These are phyloP conservation scores for Macrolepiota albuminosa DNA, from an alignment of 768 basidiomycete species.

Conservation along the genomic window DNA sequence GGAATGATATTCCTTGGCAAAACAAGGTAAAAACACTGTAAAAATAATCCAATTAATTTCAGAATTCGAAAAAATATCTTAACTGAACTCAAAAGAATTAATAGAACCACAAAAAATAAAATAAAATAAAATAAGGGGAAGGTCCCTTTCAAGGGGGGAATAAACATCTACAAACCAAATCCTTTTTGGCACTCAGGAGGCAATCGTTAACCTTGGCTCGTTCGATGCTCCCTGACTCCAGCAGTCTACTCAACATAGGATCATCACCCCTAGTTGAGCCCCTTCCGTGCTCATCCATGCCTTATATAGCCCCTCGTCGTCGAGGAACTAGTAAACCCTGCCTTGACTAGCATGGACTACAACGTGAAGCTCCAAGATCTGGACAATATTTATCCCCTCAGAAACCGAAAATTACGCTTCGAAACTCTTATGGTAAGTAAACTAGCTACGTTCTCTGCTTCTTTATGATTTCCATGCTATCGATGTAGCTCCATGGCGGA, in stretches of 20 bases:
- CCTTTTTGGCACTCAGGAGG: background rate
- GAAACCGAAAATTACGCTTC: slow-evolving; percentile 40
- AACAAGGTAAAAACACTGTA: too few relatives aligned
- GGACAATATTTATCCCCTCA: slow-evolving; percentile 20
- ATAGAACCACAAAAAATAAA: too few relatives aligned
- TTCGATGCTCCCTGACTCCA: background rate
- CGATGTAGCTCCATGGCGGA: slow-evolving; percentile 57
- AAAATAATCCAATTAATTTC: too few relatives aligned
- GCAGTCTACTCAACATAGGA: background rate
- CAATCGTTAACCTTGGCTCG: background rate
- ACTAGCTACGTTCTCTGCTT: background rate
- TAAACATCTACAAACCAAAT: too few relatives aligned
- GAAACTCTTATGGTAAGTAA: slow-evolving; percentile 34
- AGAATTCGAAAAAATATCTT: too few relatives aligned
- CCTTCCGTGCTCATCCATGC: background rate
- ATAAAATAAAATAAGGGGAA: too few relatives aligned
- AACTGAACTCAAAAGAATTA: too few relatives aligned
- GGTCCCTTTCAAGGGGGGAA: too few relatives aligned
- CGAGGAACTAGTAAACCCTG: background rate
- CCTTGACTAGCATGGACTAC: slow-evolving; percentile 8
- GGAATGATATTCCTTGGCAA: too few relatives aligned
- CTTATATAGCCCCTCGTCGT: background rate
- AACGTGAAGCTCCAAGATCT: slow-evolving; percentile 7
- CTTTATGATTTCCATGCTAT: background rate
- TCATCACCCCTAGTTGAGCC: too few relatives aligned